Conservation (phyloP, 352 stramenopile species). For the Pythium plurisporium region DNA sequence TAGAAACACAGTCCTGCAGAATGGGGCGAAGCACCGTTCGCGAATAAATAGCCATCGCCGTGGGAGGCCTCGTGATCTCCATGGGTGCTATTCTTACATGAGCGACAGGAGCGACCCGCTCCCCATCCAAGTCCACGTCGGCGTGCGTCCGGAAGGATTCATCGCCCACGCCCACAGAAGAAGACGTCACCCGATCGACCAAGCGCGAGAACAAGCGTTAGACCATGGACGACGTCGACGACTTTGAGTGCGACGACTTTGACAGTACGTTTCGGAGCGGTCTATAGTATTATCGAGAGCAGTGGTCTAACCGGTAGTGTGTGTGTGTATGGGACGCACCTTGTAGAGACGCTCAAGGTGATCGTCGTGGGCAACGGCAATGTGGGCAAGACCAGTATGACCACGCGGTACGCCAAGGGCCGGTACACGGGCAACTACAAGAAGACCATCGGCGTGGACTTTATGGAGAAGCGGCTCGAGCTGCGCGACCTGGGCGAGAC, state of each 20-base stretch:
- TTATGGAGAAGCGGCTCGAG: constrained; percentile 77
- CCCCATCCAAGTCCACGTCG: too few relatives aligned
- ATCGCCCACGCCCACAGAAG: neutral
- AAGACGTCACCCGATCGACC: neutral
- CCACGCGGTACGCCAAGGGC: constrained; percentile 71
- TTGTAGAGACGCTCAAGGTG: constrained; percentile 70
- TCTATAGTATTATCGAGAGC: neutral
- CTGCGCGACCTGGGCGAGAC: constrained; percentile 54
- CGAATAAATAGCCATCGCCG: too few relatives aligned
- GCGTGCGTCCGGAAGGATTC: too few relatives aligned
- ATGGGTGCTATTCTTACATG: too few relatives aligned
- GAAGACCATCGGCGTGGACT: constrained; percentile 83
- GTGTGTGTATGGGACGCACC: too few relatives aligned
- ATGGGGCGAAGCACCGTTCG: too few relatives aligned
- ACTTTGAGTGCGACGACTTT: constrained; percentile 69
- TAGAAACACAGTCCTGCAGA: too few relatives aligned
- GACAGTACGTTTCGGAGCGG: constrained; percentile 39
- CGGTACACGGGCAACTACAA: constrained; percentile 80
- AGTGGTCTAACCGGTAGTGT: neutral
- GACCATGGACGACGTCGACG: constrained; percentile 28
- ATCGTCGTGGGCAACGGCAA: constrained; percentile 84
- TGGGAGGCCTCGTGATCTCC: too few relatives aligned
- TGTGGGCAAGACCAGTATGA: constrained; percentile 82
- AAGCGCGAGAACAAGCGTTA: neutral
- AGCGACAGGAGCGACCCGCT: too few relatives aligned